Evolutionary conservation across 192 early-diverging fungal genomes (phyloP).

Genomic region (Entomortierella beljakovae): DNA sequence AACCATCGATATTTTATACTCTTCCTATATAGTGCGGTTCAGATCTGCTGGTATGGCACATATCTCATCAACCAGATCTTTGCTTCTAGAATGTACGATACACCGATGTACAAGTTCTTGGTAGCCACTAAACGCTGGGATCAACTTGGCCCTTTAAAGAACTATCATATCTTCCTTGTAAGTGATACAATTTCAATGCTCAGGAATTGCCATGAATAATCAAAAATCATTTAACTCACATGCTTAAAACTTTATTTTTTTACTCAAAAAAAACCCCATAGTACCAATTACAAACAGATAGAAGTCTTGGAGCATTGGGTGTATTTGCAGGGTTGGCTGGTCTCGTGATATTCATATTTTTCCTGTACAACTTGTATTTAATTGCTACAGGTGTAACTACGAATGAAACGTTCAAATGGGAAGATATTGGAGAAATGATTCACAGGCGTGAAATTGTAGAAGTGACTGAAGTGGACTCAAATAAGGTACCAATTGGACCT

Average conservation of each 20-base stretch:
- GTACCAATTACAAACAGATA: conserved; percentile 64
- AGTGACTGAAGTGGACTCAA: conserved; percentile 5
- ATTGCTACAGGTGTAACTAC: conserved; percentile 60
- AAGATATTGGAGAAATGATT: conserved; percentile 62
- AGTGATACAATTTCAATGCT: conserved; percentile 6
- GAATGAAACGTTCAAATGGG: conserved; percentile 70
- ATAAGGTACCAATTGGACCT: conserved; percentile 15
- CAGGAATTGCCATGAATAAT: not conserved
- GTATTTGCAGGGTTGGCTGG: conserved; percentile 59
- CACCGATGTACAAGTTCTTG: conserved; percentile 49
- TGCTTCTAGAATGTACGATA: conserved; percentile 36
- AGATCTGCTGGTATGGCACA: conserved; percentile 63
- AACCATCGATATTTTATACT: conserved; percentile 66
- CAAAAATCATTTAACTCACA: not conserved
- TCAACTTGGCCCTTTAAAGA: conserved; percentile 32
- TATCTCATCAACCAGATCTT: conserved; percentile 60
- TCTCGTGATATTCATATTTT: conserved; percentile 61
- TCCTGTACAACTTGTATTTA: conserved; percentile 62
- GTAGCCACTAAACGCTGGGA: conserved; percentile 35
- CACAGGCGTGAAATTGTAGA: conserved; percentile 57
- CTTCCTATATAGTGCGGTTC: conserved; percentile 59
- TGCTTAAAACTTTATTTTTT: not conserved
- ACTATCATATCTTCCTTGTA: conserved; percentile 59
- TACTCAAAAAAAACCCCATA: too few relatives aligned
- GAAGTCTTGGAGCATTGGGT: conserved; percentile 61